Base-by-base conservation (phyloP, 768 basidiomycete genomes). In the Dioszegia hungarica region DNA sequence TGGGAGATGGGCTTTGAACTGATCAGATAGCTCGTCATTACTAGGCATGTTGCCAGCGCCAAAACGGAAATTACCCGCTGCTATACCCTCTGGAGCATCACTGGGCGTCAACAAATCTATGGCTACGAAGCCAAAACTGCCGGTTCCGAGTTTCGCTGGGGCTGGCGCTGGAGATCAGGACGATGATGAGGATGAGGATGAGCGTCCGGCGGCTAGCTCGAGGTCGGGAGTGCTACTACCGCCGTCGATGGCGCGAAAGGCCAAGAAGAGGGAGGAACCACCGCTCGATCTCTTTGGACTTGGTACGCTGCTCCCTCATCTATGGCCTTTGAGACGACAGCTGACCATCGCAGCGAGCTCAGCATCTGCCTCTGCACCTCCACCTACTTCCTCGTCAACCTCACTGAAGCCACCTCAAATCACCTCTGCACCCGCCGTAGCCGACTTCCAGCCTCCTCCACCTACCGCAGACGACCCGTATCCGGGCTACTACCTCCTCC, bases 401-500 rank as follows among this genome's bases (percentile, higher is more conserved):
- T 48, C 64, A 12, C 28, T 56, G 5, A 51, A 55, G 43, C 51
- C 68, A 43, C 36, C 62, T 8, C 39, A 63, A 15, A 68, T 75
- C 40, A 63, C 71, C 19, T 71, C 74, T 4, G 74, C 74, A 2
- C 74, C 74, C 0, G 39, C 55, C 15, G 68, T 70, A 9, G 53
- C 65, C 28, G 71, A 73, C 38, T 75, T 67, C 56, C 52, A 64
- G 3, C 74, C 74, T 0, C 74, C 72, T 3, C 27, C 39, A 36
- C 74, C 74, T 1, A 67, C 66, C 6, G 6, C 54, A 1, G 39
- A 43, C 14, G 74, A 75, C 47, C 72, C 70, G 12, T 75, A 75
- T 65, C 74, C 74, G 24, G 74, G 74, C 17, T 75, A 73, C 53
- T 75, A 75, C 56, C 69, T 64, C 41, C 61, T 70, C 20, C 74